Evolutionary conservation across 2,329 filamentous ascomycete species (phyloP), one percentile per base, ranked within the genome.

Genomic region (Colletotrichum sp.): DNA sequence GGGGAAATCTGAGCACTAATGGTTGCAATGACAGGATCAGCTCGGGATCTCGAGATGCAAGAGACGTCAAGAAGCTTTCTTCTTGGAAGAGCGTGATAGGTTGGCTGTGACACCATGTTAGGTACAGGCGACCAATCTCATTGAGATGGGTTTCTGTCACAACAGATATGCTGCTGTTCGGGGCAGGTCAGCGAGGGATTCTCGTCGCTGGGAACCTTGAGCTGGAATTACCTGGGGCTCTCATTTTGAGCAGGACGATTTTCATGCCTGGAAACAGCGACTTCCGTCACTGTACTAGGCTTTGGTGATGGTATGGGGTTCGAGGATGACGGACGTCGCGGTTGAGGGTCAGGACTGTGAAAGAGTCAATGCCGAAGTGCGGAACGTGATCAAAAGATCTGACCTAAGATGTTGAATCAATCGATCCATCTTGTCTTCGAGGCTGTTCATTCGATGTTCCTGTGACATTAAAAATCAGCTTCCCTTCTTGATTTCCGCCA

Each of bases 101-200:
- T 67, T 90, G 89, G 28, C 85, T 87, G 68, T 90, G 86, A 71
- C 87, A 88, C 77, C 87, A 90, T 6, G 83, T 78, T 5, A 89
- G 77, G 77, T 90, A 90, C 3, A 69, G 27, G 12, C 72, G 72
- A 1, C 72, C 72, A 8, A 48, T 48, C 8, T 64, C 67, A 12
- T 48, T 48, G 9, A 71, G 60, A 6, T 22, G 27, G 25, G 67
- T 22, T n/a, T 70, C 67, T 6, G 30, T 44, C 8, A 39, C 28
- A 4, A 22, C 13, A 28, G 71, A 69, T 7, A 44, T 52, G 30
- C 57, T 57, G 25, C 30, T 55, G 44, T 52, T 44, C 4, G 25
- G 27, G 16, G 13, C 5, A 30, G 25, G 55, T 59, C 5, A 59
- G 55, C 4, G 25, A 28, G 0, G 6, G 5, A 48, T 48, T 12